Base-by-base conservation (phyloP, 2,329 filamentous ascomycete species). In the Plectosphaerella sp. region DNA sequence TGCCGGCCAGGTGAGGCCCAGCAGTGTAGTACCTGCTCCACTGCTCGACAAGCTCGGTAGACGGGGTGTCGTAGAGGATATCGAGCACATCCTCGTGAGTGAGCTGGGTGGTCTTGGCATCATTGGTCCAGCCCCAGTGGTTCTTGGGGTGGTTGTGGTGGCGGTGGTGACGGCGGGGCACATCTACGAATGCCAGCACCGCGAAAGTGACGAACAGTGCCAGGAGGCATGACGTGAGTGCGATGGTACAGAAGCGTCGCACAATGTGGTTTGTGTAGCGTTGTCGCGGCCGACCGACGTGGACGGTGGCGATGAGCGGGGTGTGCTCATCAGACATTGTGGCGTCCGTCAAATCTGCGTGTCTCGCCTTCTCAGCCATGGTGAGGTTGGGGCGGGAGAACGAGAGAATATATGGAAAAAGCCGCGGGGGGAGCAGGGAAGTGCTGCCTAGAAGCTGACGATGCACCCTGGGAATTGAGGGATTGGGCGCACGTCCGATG, bases 21-120 rank as follows among this genome's bases (percentile, higher is more conserved):
- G 85, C 74, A 0, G 89, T 89, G 62, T 93, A 93, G 66, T 92
- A 93, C 56, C 75, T 75, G 67, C 84, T 89, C 88, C 88, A 92
- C 69, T 90, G 83, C 57, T 80, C 76, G 9, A 80, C 80, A 57
- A 76, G 77, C 46, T 79, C 70, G 28, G 76, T 72, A 52, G 75
- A 78, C 5, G 84, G 84, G 0, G 82, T 85, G 25, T 80, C 74
- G 43, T 85, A 70, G 37, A 87, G 65, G 28, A 87, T 79, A 6
- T 69, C 60, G 55, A 77, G 71, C n/a, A 87, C 72, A 58, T 84
- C 71, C 36, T 78, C 72, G 53, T 77, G 77, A 24, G 63, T 64
- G 49, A 79, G 47, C 42, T 48, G 45, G 35, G 16, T 43, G 45
- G 43, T 33, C 48, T 56, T 63, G 18, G 18, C 41, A 16, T 20